Evolutionary conservation across 495 filamentous ascomycete species (phyloP), one percentile per base, ranked within the genome.

Genomic region (Annulohypoxylon stygium): DNA sequence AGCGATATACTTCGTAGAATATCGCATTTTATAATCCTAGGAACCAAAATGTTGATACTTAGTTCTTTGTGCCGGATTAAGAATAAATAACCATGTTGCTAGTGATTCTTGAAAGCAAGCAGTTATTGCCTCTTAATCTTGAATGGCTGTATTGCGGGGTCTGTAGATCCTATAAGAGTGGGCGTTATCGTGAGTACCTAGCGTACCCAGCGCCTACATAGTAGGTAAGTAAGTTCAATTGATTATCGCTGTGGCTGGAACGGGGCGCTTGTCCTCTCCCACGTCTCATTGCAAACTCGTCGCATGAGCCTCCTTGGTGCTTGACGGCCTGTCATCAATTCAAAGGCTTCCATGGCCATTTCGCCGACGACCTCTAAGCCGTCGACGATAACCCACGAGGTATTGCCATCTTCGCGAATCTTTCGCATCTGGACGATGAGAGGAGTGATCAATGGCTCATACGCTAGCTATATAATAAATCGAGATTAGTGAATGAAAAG

Each of bases 271-370:
- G 83, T 82, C 48, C 72, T 75, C 67, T 81, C 80, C 82, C 82
- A 83, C 0, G 77, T 81, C 59, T 79, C 77, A 50, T 83, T 75
- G 51, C 83, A 83, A 16, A 85, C 78, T 57, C 78, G 78, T 68
- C 90, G 87, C 93, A 96, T 96, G 20, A 92, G 69, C 54, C 88
- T 83, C 43, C 91, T 87, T 2, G 93, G 93, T 14, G 93, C 93
- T 81, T 92, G 89, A 23, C 93, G 85, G n/a, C 92, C 93, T 3
- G 92, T 93, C 84, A 95, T 92, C 51, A 95, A 79, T 78, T 95
- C 93, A 76, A 94, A 95, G 51, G 93, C 92, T 26, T 93, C 92
- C 78, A 92, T 93, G 1, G 91, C 93, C 83, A 93, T 93, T 77
- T 96, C 93, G 1, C 88, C 87, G 0, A 96, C 86, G 33, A 95